Evolutionary conservation across 2,329 filamentous ascomycete genomes (phyloP), one percentile per base, ranked within the genome.

Genomic region (Didymella pomorum): DNA sequence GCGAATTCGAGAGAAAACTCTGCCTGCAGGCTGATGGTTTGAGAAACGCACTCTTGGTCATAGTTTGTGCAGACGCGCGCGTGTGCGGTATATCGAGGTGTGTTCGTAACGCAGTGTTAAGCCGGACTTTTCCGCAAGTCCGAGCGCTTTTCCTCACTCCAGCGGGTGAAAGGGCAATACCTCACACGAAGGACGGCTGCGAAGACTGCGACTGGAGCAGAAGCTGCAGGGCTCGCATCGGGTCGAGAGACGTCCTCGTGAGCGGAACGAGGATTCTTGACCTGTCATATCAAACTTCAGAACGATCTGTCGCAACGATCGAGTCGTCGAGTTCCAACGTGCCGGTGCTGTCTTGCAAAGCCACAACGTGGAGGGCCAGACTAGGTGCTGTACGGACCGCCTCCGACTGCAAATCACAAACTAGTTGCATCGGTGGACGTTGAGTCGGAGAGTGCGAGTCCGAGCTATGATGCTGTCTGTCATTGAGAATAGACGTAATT

Each of bases 331-430:
- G 26, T 46, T 46, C 41, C 50, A 52, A 29, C 39, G 31, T 51
- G 26, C 45, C 39, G 56, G 50, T 49, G 31, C 33, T n/a, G 42
- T 33, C 37, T 48, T 28, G n/a, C 45, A n/a, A 50, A 58, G 56
- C 56, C 50, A 58, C 56, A 58, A 53, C 45, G 50, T 58, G 50
- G 56, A 50, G 26, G 18, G 23, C 8, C 28, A 33, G 50, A 39
- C 50, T 50, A 55, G 52, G 44, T 46, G 41, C 20, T 48, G 35
- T 47, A 48, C 45, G 56, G 50, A 58, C 56, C 50, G 49, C 55
- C 49, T 53, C 56, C 50, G 56, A 58, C 45, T 58, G 56, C 51
- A 54, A 44, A 35, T 58, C 56, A 49, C n/a, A 41, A 18, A 41
- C 49, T 58, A 58, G 49, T 44, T 21, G 12, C 39, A 42, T 58